Evolutionary conservation across 2,329 filamentous ascomycete genomes (phyloP).

Genomic region (Scolecobasidium constrictum): DNA sequence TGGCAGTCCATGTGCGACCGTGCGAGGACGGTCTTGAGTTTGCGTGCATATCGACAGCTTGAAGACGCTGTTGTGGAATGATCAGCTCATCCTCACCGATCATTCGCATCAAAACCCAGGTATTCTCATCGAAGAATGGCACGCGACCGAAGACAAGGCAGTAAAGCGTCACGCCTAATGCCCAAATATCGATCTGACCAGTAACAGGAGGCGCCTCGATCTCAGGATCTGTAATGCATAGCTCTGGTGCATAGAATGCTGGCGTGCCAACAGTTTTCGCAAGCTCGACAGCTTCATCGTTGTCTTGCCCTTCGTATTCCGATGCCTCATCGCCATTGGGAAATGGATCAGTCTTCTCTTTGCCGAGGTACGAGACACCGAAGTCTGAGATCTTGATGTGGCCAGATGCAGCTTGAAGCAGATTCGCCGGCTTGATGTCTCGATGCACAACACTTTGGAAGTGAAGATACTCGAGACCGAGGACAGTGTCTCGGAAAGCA

Average conservation of each 20-base stretch:
- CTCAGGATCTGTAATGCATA: constrained; percentile 75
- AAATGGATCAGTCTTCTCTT: constrained; percentile 63
- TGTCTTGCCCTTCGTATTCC: constrained; percentile 73
- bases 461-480: constrained; percentile 81
- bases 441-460: constrained; percentile 41
- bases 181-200: constrained; percentile 95
- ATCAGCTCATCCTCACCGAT: constrained; percentile 91
- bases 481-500: constrained; percentile 83
- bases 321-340: constrained; percentile 62
- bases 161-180: constrained; percentile 88
- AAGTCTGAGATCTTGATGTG: constrained; percentile 98
- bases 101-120: constrained; percentile 81
- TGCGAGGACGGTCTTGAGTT: constrained; percentile 35
- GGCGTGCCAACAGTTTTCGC: constrained; percentile 97
- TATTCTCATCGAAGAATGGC: constrained; percentile 84
- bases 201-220: constrained; percentile 59
- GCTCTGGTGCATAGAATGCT: constrained; percentile 92
- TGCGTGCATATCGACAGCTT: constrained; percentile 47
- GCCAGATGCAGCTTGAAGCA: constrained; percentile 75
- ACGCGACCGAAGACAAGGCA: constrained; percentile 90
- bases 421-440: constrained; percentile 57
- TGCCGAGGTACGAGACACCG: constrained; percentile 92
- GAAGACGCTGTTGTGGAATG: constrained; percentile 72
- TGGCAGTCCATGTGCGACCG: constrained; percentile 32
- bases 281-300: constrained; percentile 90